Conservation (phyloP, 2,329 filamentous ascomycete genomes). For the Pseudomassariella vexata region DNA sequence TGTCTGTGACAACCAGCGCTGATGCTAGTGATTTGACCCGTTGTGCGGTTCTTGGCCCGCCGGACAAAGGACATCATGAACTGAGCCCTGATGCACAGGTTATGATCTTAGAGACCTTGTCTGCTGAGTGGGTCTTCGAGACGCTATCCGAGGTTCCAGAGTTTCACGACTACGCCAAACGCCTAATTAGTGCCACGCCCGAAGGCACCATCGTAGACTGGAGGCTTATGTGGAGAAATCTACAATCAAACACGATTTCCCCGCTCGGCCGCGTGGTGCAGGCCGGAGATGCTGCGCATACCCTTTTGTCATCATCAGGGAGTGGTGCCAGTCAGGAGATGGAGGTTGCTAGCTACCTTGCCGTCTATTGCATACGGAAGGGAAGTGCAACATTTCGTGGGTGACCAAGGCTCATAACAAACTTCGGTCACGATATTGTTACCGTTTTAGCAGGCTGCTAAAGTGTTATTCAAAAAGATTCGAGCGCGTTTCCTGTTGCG, state of each 20-base stretch:
- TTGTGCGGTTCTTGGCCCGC: no score
- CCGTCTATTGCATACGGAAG: slow-evolving; percentile 1
- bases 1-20: neutral
- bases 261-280: slow-evolving; percentile 2
- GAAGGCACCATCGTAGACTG: slow-evolving; percentile 3
- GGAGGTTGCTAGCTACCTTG: slow-evolving; percentile 1
- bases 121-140: neutral
- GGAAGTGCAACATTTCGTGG: neutral
- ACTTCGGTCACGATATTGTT: slow-evolving; percentile 4
- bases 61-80: slow-evolving; percentile 3
- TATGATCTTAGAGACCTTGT: neutral
- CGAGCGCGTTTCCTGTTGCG: slow-evolving; percentile 3
- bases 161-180: neutral
- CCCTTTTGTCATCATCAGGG: slow-evolving; percentile 1
- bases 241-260: neutral
- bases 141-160: slow-evolving; percentile 1
- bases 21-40: neutral
- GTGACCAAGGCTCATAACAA: slow-evolving; percentile 1
- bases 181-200: slow-evolving; percentile 2
- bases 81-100: slow-evolving; percentile 5
- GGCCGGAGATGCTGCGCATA: slow-evolving; percentile 3
- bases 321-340: slow-evolving; percentile 3
- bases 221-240: slow-evolving; percentile 1
- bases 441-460: neutral
- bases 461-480: slow-evolving; percentile 1